phyloP scores from a whole-genome alignment of 2,329 filamentous ascomycete genomes.

The Lachnellula arida region DNA sequence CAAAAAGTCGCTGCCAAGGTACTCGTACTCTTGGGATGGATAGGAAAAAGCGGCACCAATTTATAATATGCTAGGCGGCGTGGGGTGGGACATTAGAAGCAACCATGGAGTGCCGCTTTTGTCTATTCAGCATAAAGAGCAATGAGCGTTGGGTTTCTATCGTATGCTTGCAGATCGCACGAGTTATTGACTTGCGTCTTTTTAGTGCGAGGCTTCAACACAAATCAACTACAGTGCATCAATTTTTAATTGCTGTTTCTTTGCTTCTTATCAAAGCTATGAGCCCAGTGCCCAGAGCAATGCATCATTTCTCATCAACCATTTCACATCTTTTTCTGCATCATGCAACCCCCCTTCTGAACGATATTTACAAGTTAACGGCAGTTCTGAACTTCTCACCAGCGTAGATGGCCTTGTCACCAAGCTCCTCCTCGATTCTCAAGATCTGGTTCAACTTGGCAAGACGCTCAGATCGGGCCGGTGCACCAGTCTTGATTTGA shows the following conservation, averaged over 20 bases:
- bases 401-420: slow-evolving; percentile 84
- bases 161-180: no score
- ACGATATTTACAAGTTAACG: slow-evolving; percentile 68
- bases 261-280: slow-evolving; percentile 5
- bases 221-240: slow-evolving; percentile 2
- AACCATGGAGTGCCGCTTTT: no score
- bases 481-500: slow-evolving; percentile 98
- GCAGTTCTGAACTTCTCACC: slow-evolving; percentile 87
- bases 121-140: no score
- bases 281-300: slow-evolving; percentile 7
- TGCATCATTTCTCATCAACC: slow-evolving; percentile 9
- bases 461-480: slow-evolving; percentile 92
- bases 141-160: no score
- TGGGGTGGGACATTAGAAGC: no score
- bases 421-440: slow-evolving; percentile 98
- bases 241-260: slow-evolving; percentile 19
- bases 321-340: not conserved
- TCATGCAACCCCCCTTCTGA: not conserved
- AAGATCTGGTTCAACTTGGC: slow-evolving; percentile 99
- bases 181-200: no score
- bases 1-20: no score
- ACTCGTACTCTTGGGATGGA: no score
- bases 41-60: no score
- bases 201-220: not conserved
- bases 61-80: no score